Evolutionary conservation across 2,329 filamentous ascomycete species (phyloP).

Genomic region (Talaromyces sp.): DNA sequence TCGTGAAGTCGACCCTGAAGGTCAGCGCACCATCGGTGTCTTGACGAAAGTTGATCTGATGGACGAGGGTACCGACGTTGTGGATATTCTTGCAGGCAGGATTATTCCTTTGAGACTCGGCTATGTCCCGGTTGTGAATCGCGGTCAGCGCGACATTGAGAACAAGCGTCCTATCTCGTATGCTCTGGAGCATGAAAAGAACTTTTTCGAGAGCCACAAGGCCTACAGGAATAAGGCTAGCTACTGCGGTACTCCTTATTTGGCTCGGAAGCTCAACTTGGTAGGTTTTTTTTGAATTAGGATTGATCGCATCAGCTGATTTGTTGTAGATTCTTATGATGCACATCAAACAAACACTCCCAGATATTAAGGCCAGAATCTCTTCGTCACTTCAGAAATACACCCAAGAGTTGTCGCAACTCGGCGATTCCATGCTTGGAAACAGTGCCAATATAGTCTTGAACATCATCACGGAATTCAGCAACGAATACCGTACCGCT

Average conservation of each 20-base stretch:
- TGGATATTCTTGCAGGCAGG: slow-evolving; percentile 94
- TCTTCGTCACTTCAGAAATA: slow-evolving; percentile 94
- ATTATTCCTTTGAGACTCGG: slow-evolving; percentile 93
- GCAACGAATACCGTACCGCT: slow-evolving; percentile 94
- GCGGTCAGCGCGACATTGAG: slow-evolving; percentile 96
- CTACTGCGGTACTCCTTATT: slow-evolving; percentile 96
- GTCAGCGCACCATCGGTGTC: slow-evolving; percentile 96
- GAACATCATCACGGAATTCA: slow-evolving; percentile 98
- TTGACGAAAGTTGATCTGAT: slow-evolving; percentile 98
- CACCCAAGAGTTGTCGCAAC: slow-evolving; percentile 69
- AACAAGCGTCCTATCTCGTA: slow-evolving; percentile 93
- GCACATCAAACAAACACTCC: slow-evolving; percentile 99
- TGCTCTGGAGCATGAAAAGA: slow-evolving; percentile 89
- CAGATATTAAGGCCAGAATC: slow-evolving; percentile 97
- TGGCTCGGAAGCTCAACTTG: slow-evolving; percentile 93
- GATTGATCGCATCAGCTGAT: neutral
- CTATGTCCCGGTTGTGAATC: slow-evolving; percentile 96
- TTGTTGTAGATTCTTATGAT: slow-evolving; percentile 84
- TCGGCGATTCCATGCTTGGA: slow-evolving; percentile 92
- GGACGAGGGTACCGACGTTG: slow-evolving; percentile 97
- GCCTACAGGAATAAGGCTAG: slow-evolving; percentile 98
- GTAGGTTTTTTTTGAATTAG: slow-evolving; percentile 35
- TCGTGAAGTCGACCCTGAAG: slow-evolving; percentile 93
- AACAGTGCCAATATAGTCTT: slow-evolving; percentile 96
- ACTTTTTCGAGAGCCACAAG: slow-evolving; percentile 98